A percentile compares a stretch with the other conserved stretches of the same genome.
phyloP scores from a whole-genome alignment of 352 stramenopile species.

The Plasmopara muralis region DNA sequence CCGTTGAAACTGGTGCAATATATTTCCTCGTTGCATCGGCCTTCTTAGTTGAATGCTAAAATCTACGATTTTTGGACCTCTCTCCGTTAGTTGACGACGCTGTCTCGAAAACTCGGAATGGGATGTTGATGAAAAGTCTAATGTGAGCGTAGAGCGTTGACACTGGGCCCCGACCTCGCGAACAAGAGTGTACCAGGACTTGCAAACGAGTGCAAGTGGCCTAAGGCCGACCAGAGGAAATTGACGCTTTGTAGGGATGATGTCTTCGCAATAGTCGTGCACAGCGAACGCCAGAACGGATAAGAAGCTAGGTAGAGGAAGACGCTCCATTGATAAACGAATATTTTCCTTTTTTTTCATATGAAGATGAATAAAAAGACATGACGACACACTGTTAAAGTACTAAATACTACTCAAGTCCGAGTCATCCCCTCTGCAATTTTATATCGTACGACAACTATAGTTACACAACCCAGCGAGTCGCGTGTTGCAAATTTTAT shows the following conservation, averaged over 20 bases:
- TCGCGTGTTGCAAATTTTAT: too few relatives aligned
- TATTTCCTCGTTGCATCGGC: background rate
- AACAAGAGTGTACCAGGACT: slow-evolving; percentile 17
- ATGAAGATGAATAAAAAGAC: slow-evolving; percentile 7
- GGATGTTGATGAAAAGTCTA: slow-evolving; percentile 14
- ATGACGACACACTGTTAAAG: too few relatives aligned
- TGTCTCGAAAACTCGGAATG: slow-evolving; percentile 15
- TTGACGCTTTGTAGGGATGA: slow-evolving; percentile 3
- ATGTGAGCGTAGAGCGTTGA: slow-evolving; percentile 10
- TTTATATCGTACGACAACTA: too few relatives aligned
- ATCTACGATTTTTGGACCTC: slow-evolving; percentile 20
- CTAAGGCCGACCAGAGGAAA: slow-evolving; percentile 7
- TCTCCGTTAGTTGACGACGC: slow-evolving; percentile 9
- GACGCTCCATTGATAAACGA: slow-evolving; percentile 13
- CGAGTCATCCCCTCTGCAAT: too few relatives aligned
- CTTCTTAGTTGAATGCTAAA: slow-evolving; percentile 27
- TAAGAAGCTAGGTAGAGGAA: slow-evolving; percentile 24
- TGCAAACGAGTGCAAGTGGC: slow-evolving; percentile 22
- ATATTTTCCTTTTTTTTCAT: slow-evolving; percentile 9
- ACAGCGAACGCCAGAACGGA: slow-evolving; percentile 26
- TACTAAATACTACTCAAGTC: too few relatives aligned
- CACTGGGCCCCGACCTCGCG: slow-evolving; percentile 15
- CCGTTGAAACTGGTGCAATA: background rate
- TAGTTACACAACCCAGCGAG: too few relatives aligned
- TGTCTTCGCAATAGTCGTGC: slow-evolving; percentile 13